Conservation (phyloP, 1,139 yeast species). For the Candida sojae region DNA sequence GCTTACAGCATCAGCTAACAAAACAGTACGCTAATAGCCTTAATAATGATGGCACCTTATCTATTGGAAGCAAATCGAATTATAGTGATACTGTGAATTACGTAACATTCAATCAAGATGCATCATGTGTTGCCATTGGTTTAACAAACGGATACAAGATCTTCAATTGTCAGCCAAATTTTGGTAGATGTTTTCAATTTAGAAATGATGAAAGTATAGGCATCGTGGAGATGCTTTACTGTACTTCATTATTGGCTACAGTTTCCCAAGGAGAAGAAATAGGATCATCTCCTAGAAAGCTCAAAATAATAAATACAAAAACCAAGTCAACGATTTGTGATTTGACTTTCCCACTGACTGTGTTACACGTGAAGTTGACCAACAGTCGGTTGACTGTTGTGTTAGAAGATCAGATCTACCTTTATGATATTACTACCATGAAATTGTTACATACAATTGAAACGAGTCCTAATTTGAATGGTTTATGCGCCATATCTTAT, state of each 20-base stretch:
- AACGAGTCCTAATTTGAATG: conserved; percentile 67
- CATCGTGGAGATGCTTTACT: conserved; percentile 87
- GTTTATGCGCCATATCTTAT: conserved; percentile 69
- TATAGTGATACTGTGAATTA: conserved; percentile 41
- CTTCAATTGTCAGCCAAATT: conserved; percentile 80
- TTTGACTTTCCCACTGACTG: conserved; percentile 83
- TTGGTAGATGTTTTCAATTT: conserved; percentile 71
- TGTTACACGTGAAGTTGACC: conserved; percentile 76
- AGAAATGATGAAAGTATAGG: conserved; percentile 59
- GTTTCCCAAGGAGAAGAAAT: conserved; percentile 89
- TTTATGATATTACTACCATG: conserved; percentile 89
- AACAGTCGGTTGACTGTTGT: conserved; percentile 73
- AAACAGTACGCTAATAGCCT: conserved; percentile 13
- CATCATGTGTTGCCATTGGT: conserved; percentile 84
- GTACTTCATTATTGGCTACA: conserved; percentile 83
- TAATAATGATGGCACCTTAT: conserved; percentile 10
- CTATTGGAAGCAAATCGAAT: conserved; percentile 8
- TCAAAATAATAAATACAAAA: conserved; percentile 82
- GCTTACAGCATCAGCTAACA: conserved; percentile 8
- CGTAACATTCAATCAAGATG: conserved; percentile 88
- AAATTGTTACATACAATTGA: conserved; percentile 85
- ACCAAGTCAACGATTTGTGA: conserved; percentile 75
- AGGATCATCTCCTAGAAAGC: conserved; percentile 74
- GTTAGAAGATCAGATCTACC: conserved; percentile 81
- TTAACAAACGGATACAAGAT: conserved; percentile 76